phyloP scores from a whole-genome alignment of 768 basidiomycete species.

The Mycena amicta region DNA sequence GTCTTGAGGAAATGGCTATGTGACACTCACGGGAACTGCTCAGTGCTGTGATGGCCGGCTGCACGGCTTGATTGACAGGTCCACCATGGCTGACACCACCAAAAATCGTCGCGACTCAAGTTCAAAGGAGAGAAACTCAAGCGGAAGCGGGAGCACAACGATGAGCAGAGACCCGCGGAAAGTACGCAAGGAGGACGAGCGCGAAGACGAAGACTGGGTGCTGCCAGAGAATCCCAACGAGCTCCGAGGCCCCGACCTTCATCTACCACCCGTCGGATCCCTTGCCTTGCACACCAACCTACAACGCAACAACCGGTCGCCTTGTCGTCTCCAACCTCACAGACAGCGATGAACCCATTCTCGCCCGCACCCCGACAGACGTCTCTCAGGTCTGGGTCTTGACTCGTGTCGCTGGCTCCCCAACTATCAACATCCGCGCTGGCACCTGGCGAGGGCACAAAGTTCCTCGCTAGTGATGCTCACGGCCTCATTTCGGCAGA shows the following conservation, averaged over 20 bases:
- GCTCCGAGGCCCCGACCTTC: constrained; percentile 87
- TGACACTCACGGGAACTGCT: too few species aligned
- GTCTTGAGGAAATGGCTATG: constrained; percentile 2
- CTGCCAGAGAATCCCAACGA: constrained; percentile 69
- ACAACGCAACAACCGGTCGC: constrained; percentile 72
- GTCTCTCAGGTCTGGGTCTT: constrained; percentile 91
- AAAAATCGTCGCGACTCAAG: constrained; percentile 77
- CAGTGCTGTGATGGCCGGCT: constrained; percentile 2
- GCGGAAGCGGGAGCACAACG: constrained; percentile 62
- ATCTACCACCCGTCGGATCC: constrained; percentile 83
- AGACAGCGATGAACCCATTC: constrained; percentile 53
- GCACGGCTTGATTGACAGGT: background rate
- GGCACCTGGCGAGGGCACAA: constrained; percentile 87
- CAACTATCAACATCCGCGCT: constrained; percentile 84
- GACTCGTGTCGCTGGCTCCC: constrained; percentile 81
- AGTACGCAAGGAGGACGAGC: constrained; percentile 58
- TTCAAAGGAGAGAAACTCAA: constrained; percentile 94
- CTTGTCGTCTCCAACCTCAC: constrained; percentile 68
- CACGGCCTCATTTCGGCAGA: constrained; percentile 84
- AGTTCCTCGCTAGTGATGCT: constrained; percentile 87
- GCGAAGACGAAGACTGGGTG: constrained; percentile 79
- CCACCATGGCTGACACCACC: constrained; percentile 33
- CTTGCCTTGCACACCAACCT: constrained; percentile 74
- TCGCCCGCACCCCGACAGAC: constrained; percentile 75
- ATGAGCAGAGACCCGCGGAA: constrained; percentile 49